Percentiles rank a stretch among this genome's conserved stretches.
phyloP scores from a whole-genome alignment of 495 filamentous ascomycete genomes.

The Neohortaea acidophila region DNA sequence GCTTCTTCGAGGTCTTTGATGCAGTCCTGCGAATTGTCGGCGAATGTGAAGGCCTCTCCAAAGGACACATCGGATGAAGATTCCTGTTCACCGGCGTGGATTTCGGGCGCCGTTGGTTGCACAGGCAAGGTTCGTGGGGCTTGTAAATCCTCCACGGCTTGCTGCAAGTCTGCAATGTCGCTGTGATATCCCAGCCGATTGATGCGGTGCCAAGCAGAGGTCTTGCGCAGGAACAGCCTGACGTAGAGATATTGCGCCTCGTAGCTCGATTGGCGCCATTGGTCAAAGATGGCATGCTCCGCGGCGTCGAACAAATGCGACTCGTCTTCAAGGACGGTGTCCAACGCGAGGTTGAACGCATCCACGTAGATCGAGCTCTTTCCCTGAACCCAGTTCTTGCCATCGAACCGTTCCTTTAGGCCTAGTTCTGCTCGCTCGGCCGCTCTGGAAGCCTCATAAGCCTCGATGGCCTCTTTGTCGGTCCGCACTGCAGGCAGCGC shows the following conservation, averaged over 20 bases:
- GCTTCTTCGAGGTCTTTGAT: slow-evolving; percentile 78
- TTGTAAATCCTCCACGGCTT: slow-evolving; percentile 48
- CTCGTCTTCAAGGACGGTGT: slow-evolving; percentile 83
- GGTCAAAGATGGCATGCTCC: slow-evolving; percentile 61
- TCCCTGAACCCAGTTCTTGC: slow-evolving; percentile 44
- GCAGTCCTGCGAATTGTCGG: slow-evolving; percentile 53
- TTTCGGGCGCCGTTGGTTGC: slow-evolving; percentile 24
- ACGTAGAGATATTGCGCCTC: slow-evolving; percentile 92
- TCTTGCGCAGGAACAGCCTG: slow-evolving; percentile 85
- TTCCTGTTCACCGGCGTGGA: slow-evolving; percentile 34
- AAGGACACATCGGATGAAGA: slow-evolving; percentile 35
- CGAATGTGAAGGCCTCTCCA: slow-evolving; percentile 50
- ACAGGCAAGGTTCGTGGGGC: slow-evolving; percentile 30
- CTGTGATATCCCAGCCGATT: slow-evolving; percentile 59
- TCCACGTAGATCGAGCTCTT: slow-evolving; percentile 91
- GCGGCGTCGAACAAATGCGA: slow-evolving; percentile 69
- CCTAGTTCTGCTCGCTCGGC: slow-evolving; percentile 28
- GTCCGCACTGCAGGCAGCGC: slow-evolving; percentile 53
- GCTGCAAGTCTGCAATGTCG: slow-evolving; percentile 61
- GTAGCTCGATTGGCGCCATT: slow-evolving; percentile 62
- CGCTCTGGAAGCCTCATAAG: slow-evolving; percentile 53
- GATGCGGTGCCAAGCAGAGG: slow-evolving; percentile 83
- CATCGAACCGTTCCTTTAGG: slow-evolving; percentile 35
- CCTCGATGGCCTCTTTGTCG: slow-evolving; percentile 56
- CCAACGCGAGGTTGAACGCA: slow-evolving; percentile 79